phyloP scores from a whole-genome alignment of 768 basidiomycete species.

The Amylocystis lapponica region DNA sequence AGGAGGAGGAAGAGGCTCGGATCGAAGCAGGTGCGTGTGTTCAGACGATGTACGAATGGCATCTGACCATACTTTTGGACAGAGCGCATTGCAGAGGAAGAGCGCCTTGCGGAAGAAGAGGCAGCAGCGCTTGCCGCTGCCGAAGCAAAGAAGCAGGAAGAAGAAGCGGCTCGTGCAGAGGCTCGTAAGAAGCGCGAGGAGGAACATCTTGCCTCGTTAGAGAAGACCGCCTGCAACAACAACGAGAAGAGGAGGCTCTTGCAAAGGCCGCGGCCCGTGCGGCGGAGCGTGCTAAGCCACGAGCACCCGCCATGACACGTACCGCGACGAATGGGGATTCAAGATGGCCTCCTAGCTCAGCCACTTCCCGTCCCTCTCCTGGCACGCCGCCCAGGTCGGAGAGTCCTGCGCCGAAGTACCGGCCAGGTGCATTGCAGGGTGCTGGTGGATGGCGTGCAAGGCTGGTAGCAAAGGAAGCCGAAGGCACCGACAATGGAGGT shows the following conservation, averaged over 20 bases:
- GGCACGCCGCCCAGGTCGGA: constrained; percentile 44
- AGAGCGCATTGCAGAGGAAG: constrained; percentile 56
- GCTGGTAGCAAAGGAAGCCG: constrained; percentile 36
- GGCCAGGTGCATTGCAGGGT: constrained; percentile 33
- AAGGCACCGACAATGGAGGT: constrained; percentile 24
- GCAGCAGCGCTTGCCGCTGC: constrained; percentile 34
- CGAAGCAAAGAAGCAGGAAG: constrained; percentile 55
- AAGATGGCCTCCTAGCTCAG: constrained; percentile 21
- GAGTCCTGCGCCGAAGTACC: constrained; percentile 41
- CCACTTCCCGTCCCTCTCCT: constrained; percentile 7
- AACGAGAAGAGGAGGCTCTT: constrained; percentile 68
- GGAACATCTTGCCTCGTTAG: constrained; percentile 44
- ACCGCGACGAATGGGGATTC: constrained; percentile 12
- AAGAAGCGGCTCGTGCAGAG: constrained; percentile 49
- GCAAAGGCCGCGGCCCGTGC: constrained; percentile 35
- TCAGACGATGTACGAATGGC: neutral
- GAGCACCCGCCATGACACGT: constrained; percentile 14
- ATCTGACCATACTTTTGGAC: constrained; percentile 2
- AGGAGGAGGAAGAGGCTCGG: constrained; percentile 38
- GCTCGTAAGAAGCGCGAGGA: constrained; percentile 48
- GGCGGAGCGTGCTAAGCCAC: constrained; percentile 30
- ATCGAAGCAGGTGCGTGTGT: constrained; percentile 45
- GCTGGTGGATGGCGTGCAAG: constrained; percentile 57
- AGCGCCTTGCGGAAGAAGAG: constrained; percentile 40
- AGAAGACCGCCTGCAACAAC: constrained; percentile 54